These are phyloP conservation scores for Gnomoniopsis smithogilvyi DNA, from an alignment of 2,329 filamentous ascomycete species.

Conservation along the genomic window DNA sequence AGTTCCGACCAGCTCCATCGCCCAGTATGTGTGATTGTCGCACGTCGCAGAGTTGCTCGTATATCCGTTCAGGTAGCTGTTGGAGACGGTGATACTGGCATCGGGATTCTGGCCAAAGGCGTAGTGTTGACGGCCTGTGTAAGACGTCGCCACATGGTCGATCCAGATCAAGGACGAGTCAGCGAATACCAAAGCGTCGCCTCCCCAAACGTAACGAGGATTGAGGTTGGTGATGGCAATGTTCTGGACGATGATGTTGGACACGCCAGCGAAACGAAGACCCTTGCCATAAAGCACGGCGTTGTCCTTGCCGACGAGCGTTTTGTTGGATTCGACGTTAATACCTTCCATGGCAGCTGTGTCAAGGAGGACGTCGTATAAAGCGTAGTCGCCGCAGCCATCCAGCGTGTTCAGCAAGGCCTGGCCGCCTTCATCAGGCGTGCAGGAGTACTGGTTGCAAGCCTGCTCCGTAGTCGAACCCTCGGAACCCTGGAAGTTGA, in stretches of 20 bases:
- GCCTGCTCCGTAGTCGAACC: conserved; percentile 49
- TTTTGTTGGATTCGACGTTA: conserved; percentile 54
- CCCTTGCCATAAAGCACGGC: conserved; percentile 58
- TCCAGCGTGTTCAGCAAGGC: conserved; percentile 33
- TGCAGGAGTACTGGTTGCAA: conserved; percentile 51
- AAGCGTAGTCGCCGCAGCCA: conserved; percentile 36
- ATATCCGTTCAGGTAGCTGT: conserved; percentile 55
- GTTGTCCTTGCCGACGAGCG: conserved; percentile 48
- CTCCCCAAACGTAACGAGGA: conserved; percentile 24
- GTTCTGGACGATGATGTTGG: conserved; percentile 61
- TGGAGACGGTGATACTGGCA: conserved; percentile 56
- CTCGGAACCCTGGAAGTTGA: conserved; percentile 54
- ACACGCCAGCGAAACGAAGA: conserved; percentile 43
- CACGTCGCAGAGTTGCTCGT: conserved; percentile 55
- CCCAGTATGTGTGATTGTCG: conserved; percentile 59
- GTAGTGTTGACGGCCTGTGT: conserved; percentile 58
- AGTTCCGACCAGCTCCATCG: conserved; percentile 52
- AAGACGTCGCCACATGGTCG: conserved; percentile 51
- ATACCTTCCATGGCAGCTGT: conserved; percentile 50
- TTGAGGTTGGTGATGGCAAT: conserved; percentile 45
- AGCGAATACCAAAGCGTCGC: conserved; percentile 2
- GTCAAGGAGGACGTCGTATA: conserved; percentile 43
- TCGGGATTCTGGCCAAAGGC: conserved; percentile 52
- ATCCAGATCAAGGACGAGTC: conserved; percentile 42
- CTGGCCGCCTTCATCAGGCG: conserved; percentile 4